Base-by-base conservation (phyloP, 495 filamentous ascomycete genomes). In the Xylaria nigripes region DNA sequence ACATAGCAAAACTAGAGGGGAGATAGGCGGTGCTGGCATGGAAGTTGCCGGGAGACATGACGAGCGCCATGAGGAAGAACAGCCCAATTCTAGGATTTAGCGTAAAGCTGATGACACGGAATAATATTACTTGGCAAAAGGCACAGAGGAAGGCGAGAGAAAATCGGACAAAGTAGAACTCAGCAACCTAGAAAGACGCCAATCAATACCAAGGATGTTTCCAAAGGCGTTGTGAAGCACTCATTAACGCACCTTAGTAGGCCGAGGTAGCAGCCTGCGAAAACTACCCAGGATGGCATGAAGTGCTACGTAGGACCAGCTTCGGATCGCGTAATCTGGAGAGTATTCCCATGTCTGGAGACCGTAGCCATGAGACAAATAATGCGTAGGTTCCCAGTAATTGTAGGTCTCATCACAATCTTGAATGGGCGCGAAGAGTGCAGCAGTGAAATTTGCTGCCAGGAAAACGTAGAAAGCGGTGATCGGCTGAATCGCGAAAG, bases 401-500 rank as follows among this genome's bases (percentile, higher is more conserved):
- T 99, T 99, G 77, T 95, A 99, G 3, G 92, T 90, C 72, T 99
- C 94, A 65, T 99, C 94, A 64, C 94, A 99, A 69, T 99, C 94
- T 62, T 96, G 92, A 61, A 99, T 96, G 0, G 94, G 95, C 0
- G 89, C 81, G 61, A 82, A 91, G 18, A 84, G 61, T n/a, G 92
- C 92, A 21, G 92, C 86, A 25, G 92, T 60, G 19, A 82, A 50
- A 63, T 93, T 89, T 48, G 84, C 81, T 42, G 73, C 68, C 30
- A 94, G 72, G 55, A 90, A 90, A 51, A 87, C 63, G 60, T 88
- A 90, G 67, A 96, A 89, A 1, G 85, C 82, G 34, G 79, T 73
- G 55, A 89, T 85, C 40, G 87, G 81, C 49, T 85, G 77, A 47
- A 92, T 76, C 56, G 77, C 78, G 66, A 86, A 87, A 25, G 77